Base-by-base conservation (phyloP, 2,329 filamentous ascomycete genomes). In the Xylariaceae sp. region DNA sequence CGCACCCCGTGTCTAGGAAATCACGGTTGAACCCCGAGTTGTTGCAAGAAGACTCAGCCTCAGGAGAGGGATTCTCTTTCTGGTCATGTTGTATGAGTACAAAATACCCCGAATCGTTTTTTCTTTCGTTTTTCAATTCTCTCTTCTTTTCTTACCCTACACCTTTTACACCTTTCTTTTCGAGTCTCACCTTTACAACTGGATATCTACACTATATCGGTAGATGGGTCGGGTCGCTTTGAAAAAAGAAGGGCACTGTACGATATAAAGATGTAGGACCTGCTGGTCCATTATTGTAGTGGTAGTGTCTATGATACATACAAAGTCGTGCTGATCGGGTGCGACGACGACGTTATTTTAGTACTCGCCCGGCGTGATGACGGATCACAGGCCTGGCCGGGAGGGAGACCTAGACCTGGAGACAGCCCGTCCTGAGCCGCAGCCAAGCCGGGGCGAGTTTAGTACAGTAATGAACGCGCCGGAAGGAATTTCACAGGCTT, bases 21-120 rank as follows among this genome's bases (percentile, higher is more conserved):
- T 45, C n/a, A 18, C 23, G 23, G 55, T 48, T 13, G 8, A 17
- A 49, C 17, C 15, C 15, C 15, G 4, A 51, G 2, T 39, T 39
- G 10, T 8, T 23, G 48, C 37, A 49, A 18, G 48, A 56, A 6
- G 11, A 53, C 8, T 18, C 52, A 30, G 42, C 45, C 23, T 44
- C 39, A 17, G 30, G 51, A 57, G 54, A 35, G 8, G 11, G 39
- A 37, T 56, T 37, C 51, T 45, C 51, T 63, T 45, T 53, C 39
- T 42, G 51, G 49, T 51, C 53, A 37, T 51, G 49, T 35, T 18
- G 47, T 49, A 30, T 49, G 44, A 56, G 15, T 47, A 50, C 58
- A 59, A 51, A 52, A 58, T 60, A 56, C 47, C 56, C 58, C 15
- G 17, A 10, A 30, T 50, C 10, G 15, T 49, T 47, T 23, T 39